phyloP scores from a whole-genome alignment of 371 early-diverging fungal species.

The Blastocladiella emersonii region DNA sequence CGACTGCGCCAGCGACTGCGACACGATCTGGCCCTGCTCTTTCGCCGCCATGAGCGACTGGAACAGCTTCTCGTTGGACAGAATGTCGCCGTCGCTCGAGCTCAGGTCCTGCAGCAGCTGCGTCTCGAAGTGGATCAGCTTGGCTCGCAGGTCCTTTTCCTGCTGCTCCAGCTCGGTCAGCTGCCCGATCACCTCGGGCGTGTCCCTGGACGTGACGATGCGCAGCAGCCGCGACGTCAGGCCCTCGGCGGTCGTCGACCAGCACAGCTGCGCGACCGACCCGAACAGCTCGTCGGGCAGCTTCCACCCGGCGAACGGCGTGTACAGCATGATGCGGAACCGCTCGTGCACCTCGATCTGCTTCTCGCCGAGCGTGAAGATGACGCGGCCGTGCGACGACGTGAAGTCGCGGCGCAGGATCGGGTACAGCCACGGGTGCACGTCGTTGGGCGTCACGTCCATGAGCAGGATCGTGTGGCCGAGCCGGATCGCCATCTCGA shows the following conservation, averaged over 20 bases:
- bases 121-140: constrained; percentile 10
- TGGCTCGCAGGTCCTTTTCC: constrained; percentile 6
- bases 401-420: constrained; percentile 5
- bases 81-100: constrained; percentile 9
- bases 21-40: constrained; percentile 22
- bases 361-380: constrained; percentile 9
- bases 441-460: neutral
- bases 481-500: constrained; percentile 37
- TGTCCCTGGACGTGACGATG: constrained; percentile 7
- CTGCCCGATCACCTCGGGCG: neutral
- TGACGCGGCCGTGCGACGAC: neutral
- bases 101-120: constrained; percentile 7
- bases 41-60: constrained; percentile 7
- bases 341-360: constrained; percentile 8
- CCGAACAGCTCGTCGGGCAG: constrained; percentile 2
- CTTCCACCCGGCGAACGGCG: neutral
- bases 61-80: constrained; percentile 10
- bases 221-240: constrained; percentile 5
- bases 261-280: neutral
- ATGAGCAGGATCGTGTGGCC: constrained; percentile 32
- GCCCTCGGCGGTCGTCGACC: constrained; percentile 8
- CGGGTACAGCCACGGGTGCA: constrained; percentile 7
- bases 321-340: constrained; percentile 7
- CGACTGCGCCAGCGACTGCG: constrained; percentile 25
- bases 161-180: constrained; percentile 5